Conservation (phyloP, 139 green algal species). For the Micractinium sp. region DNA sequence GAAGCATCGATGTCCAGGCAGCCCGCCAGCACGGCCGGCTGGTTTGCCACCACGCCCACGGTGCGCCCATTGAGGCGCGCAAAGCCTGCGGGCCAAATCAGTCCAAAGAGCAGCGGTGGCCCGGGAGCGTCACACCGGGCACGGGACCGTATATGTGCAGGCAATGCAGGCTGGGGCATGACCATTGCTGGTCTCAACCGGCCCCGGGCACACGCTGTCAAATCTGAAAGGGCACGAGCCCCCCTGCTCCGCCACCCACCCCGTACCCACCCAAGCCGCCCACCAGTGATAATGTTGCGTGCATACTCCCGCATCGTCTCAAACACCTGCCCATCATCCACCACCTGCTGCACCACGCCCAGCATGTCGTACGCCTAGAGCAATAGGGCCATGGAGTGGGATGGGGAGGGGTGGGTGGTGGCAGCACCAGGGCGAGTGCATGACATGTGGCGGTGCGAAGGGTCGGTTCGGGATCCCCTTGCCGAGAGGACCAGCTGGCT, state of each 20-base stretch:
- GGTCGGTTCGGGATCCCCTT: too few species aligned
- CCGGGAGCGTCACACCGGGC: too few species aligned
- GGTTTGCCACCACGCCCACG: slow-evolving; percentile 78
- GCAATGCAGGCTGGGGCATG: not conserved
- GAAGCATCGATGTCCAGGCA: slow-evolving; percentile 80
- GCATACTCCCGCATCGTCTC: slow-evolving; percentile 67
- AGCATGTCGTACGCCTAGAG: slow-evolving; percentile 66
- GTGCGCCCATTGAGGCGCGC: slow-evolving; percentile 62
- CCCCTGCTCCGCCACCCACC: not conserved
- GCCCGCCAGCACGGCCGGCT: slow-evolving; percentile 67
- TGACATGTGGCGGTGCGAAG: not conserved
- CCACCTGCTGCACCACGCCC: slow-evolving; percentile 54
- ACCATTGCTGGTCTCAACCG: too few species aligned
- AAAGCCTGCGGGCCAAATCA: slow-evolving; percentile 56
- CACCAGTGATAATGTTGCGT: slow-evolving; percentile 66
- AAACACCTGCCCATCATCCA: slow-evolving; percentile 72
- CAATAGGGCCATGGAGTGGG: not conserved
- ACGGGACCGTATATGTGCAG: not conserved
- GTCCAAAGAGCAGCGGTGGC: too few species aligned
- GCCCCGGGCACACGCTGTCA: not conserved
- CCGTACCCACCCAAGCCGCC: not conserved
- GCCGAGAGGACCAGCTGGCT: too few species aligned
- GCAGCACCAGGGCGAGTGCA: not conserved
- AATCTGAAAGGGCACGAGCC: too few species aligned
- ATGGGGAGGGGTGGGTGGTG: too few species aligned